phyloP scores from a whole-genome alignment of 2,329 filamentous ascomycete species.

The Botrytis fragariae region DNA sequence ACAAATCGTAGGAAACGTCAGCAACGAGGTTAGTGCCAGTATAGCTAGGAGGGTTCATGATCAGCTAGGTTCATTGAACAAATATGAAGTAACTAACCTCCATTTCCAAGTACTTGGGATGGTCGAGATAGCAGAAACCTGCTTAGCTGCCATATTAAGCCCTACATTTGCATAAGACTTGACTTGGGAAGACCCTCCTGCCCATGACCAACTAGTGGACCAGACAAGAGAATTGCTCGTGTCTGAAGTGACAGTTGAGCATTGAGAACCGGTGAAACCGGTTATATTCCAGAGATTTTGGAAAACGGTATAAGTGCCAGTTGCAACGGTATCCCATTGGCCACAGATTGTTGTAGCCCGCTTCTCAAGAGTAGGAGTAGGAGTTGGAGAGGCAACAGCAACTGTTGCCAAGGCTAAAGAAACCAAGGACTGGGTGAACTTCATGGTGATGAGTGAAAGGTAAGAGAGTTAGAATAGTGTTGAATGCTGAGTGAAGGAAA shows the following conservation, averaged over 20 bases:
- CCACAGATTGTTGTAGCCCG: slow-evolving; percentile 37
- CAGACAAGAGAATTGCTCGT: slow-evolving; percentile 40
- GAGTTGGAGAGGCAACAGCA: slow-evolving; percentile 21
- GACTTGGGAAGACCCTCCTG: slow-evolving; percentile 39
- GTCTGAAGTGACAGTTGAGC: slow-evolving; percentile 41
- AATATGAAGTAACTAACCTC: slow-evolving; percentile 35
- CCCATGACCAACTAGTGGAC: slow-evolving; percentile 44
- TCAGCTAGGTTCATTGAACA: neutral
- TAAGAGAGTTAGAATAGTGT: neutral
- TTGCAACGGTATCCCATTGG: slow-evolving; percentile 30
- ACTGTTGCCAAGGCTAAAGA: slow-evolving; percentile 17
- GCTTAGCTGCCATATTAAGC: slow-evolving; percentile 41
- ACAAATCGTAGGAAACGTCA: slow-evolving; percentile 62
- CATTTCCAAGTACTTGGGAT: slow-evolving; percentile 44
- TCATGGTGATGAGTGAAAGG: slow-evolving; percentile 21
- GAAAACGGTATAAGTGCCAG: slow-evolving; percentile 42
- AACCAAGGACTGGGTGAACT: slow-evolving; percentile 22
- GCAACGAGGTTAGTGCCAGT: slow-evolving; percentile 49
- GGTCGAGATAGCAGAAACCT: slow-evolving; percentile 40
- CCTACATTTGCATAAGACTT: slow-evolving; percentile 45
- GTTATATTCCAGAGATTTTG: slow-evolving; percentile 36
- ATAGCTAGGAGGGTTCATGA: slow-evolving; percentile 41
- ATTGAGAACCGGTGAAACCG: slow-evolving; percentile 35
- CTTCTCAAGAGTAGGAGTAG: slow-evolving; percentile 37
- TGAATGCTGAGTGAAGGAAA: neutral